Base-by-base conservation (phyloP, 331 rosid genomes). In the Malus hybrid region DNA sequence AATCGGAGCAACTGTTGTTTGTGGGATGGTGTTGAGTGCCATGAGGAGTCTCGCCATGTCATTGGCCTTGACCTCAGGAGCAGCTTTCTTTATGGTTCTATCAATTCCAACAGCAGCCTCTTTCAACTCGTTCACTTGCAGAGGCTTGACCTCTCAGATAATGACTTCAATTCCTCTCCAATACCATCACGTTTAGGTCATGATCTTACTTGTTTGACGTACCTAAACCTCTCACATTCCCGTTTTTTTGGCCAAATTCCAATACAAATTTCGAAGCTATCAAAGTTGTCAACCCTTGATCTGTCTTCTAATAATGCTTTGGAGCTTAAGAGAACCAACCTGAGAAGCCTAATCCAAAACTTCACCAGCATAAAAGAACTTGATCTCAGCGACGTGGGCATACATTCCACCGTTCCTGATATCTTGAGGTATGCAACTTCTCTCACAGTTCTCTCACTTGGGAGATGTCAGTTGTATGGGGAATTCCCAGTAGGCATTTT, bases 151-250 rank as follows among this genome's bases (percentile, higher is more conserved):
- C 85, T 82, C 34, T 42, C 82, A 1, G 52, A 28, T 48, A 82
- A 72, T 44, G 7, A 82, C 33, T 77, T 82, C 44, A 77, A 62
- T 14, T 81, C 4, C 82, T 81, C 85, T 4, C 2, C 22, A 29
- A 68, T 79, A 12, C 76, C 76, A 9, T 4, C 66, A 15, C 19
- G 53, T 15, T 18, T 79, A 7, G 33, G 50, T 3, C 32, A 50
- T 1, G 33, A 26, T 16, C 66, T 79, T 34, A 10, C 46, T 0
- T 20, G 28, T 10, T 32, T 79, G 22, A 30, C 66, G 1, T 2
- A 42, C 66, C 78, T 79, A 63, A 42, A 79, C 75, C 83, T 79
- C 24, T 44, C 71, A 2, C 0, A 1, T 0, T 63, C 78, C 3
- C 0, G 0, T 0, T 73, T 79, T 58, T 66, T 7, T 1, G 71